Evolutionary conservation across 805 yeast genomes (phyloP).

Genomic region (Kazachstania psychrophila): DNA sequence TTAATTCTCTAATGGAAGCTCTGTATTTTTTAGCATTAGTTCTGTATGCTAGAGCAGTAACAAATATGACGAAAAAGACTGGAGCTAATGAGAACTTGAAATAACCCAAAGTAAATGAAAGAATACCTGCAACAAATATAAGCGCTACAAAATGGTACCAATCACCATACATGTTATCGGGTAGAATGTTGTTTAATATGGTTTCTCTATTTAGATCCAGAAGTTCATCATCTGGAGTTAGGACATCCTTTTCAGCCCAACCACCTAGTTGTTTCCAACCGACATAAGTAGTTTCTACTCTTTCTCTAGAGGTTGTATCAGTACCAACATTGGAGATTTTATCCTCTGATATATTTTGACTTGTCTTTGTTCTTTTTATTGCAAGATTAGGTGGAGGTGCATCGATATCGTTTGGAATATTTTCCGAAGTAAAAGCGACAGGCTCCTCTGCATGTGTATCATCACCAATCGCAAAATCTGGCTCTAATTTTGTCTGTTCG

Average conservation of each 20-base stretch:
- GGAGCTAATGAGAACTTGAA: conserved; percentile 72
- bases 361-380: conserved; percentile 6
- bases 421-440: not conserved
- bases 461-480: not conserved
- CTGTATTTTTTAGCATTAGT: conserved; percentile 77
- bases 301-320: conserved; percentile 11
- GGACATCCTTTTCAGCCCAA: conserved; percentile 61
- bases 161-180: conserved; percentile 76
- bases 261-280: conserved; percentile 96
- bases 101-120: conserved; percentile 75
- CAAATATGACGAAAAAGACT: conserved; percentile 59
- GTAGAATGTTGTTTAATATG: conserved; percentile 63
- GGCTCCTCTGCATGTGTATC: not conserved
- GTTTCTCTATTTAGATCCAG: conserved; percentile 69
- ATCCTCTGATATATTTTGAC: conserved; percentile 17
- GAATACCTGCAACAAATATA: conserved; percentile 53
- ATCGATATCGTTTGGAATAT: not conserved
- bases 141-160: conserved; percentile 91
- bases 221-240: conserved; percentile 59
- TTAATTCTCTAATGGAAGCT: conserved; percentile 60
- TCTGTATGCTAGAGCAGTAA: conserved; percentile 65
- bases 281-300: conserved; percentile 49
- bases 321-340: conserved; percentile 14
- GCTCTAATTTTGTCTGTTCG: not conserved
- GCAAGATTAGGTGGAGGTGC: not conserved